Evolutionary conservation across 2,329 filamentous ascomycete species (phyloP), one percentile per base, ranked within the genome.

Genomic region (Penicillium concentricum): DNA sequence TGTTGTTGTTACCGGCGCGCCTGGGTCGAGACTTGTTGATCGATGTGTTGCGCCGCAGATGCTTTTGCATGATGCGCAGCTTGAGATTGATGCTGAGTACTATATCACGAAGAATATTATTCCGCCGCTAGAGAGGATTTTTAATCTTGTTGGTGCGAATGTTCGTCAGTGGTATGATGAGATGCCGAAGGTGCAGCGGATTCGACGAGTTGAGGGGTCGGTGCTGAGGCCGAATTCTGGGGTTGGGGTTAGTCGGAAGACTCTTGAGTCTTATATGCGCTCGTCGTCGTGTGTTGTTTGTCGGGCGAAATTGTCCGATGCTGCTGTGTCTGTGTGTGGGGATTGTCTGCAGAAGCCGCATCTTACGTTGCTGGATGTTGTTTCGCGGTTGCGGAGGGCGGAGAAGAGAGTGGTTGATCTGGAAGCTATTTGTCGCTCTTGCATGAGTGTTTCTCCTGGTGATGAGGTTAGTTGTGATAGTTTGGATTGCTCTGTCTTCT

Each of bases 101-200:
- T 99, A 99, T 78, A 97, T 99, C 67, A 86, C 84, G 18, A 97
- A 97, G 78, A 97, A 97, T 70, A 72, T 99, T 9, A 95, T 99
- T 48, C 94, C 94, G 6, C 94, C 94, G 0, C 82, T 99, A 0
- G 93, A 97, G 74, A 87, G 94, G 28, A 97, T 99, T 62, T 97
- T 99, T 79, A 96, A 94, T 68, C 87, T 99, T 3, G 90, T 97
- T 2, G 94, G 94, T 7, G 94, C 92, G 32, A 96, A 94, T 70
- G 90, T 97, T 0, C 80, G 90, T 18, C 83, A 85, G 57, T 99
- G 94, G 94, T 97, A 92, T 69, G 91, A 96, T 61, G 92, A 97
- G 74, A 95, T 97, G 91, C 93, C 93, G 44, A 96, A 95, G 72
- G 81, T 94, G 20, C 89, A 92, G 69, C 87, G 88, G 9, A 84